phyloP scores from a whole-genome alignment of 805 yeast genomes.

The Danielia oregonensis region DNA sequence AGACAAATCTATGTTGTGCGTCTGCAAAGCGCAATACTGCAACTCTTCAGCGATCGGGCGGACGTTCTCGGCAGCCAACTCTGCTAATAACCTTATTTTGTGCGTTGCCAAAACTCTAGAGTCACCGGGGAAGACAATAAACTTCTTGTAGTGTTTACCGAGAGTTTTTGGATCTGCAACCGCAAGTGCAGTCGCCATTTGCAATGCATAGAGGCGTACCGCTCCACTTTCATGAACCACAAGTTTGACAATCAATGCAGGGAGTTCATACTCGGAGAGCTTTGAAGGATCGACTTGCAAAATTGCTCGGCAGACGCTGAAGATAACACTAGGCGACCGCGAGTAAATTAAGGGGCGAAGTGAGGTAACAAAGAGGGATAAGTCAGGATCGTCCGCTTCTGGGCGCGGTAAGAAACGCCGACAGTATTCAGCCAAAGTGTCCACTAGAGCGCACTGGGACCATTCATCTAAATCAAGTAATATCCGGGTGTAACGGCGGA shows the following conservation, averaged over 20 bases:
- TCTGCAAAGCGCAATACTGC: conserved; percentile 45
- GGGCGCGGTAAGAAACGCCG: conserved; percentile 60
- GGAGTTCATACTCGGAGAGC: conserved; percentile 47
- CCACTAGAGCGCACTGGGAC: conserved; percentile 59
- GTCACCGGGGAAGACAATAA: conserved; percentile 59
- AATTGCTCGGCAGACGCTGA: conserved; percentile 57
- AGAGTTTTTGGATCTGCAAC: conserved; percentile 20
- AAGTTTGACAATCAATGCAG: conserved; percentile 46
- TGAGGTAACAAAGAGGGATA: conserved; percentile 49
- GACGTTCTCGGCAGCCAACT: conserved; percentile 55
- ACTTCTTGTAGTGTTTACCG: conserved; percentile 36
- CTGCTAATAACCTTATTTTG: conserved; percentile 57
- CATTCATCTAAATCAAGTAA: conserved; percentile 63
- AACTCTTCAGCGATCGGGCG: conserved; percentile 56
- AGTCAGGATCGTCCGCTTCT: conserved; percentile 49
- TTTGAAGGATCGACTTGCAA: conserved; percentile 54
- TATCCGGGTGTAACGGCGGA: conserved; percentile 51
- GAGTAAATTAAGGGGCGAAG: conserved; percentile 46
- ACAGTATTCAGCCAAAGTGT: conserved; percentile 63
- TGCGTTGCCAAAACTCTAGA: conserved; percentile 36
- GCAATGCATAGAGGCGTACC: conserved; percentile 35
- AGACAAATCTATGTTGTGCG: conserved; percentile 21
- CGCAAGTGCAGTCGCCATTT: conserved; percentile 33
- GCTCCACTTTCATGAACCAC: conserved; percentile 24
- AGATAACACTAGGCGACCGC: conserved; percentile 54